Base-by-base conservation (phyloP, 2,329 filamentous ascomycete species). In the Cercospora beticola region DNA sequence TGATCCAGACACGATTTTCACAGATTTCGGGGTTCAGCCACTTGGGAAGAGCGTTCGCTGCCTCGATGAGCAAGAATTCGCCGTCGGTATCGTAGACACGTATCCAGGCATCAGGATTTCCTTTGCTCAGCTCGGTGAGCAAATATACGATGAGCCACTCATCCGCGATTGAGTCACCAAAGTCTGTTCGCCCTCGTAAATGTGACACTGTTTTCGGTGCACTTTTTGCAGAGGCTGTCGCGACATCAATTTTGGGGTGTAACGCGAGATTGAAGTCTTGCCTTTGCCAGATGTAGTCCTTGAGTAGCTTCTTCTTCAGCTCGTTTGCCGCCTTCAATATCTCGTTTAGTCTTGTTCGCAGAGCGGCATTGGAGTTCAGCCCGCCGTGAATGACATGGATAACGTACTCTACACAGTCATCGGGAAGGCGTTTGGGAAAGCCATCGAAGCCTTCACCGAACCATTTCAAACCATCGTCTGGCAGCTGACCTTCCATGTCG, bases 131-230 rank as follows among this genome's bases (percentile, higher is more conserved):
- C 80, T 97, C 90, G 56, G 92, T 88, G 31, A 99, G 84, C 5
- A 98, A 82, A 81, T 94, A 97, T 21, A 98, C 94, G 68, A 98
- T 90, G 5, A 98, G 86, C 96, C 95, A 99, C 82, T 99, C 96
- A 75, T 99, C 95, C 76, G 97, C 94, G 4, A 98, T 89, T 0
- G 93, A 95, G 80, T 99, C 96, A 8, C 94, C 94, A 76, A 93
- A 98, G 78, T 94, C 92, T 0, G 93, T 95, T 62, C 85, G 84
- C 21, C 94, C 94, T 71, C 88, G 86, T 5, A 99, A 73, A 62
- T 76, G 73, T 46, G 73, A 71, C 36, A 72, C 69, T 12, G 70
- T 21, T 36, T 67, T 40, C n/a, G 62, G 40, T 23, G 28, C 31
- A 31, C 67, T 59, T 3, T 64, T 61, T 16, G 40, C 23, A 26